Evolutionary conservation across 176 grass and related monocot genomes (phyloP).

Genomic region (Melocanna baccifera): DNA sequence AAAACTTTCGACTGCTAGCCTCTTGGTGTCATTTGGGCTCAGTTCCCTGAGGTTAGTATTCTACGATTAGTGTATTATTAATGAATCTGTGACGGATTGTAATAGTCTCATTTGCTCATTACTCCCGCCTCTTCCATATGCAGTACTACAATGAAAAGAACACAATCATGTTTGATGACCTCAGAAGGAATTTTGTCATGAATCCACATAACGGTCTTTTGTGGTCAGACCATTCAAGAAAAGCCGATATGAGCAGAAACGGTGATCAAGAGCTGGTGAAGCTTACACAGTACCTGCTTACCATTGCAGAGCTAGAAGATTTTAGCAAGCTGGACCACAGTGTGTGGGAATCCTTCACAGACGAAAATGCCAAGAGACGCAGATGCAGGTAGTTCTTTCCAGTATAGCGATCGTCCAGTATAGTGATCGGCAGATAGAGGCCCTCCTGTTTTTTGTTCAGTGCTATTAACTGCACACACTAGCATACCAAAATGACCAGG

Average conservation of each 20-base stretch:
- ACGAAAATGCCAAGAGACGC: conserved; percentile 65
- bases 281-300: conserved; percentile 80
- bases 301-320: conserved; percentile 79
- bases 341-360: conserved; percentile 77
- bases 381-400: conserved; percentile 46
- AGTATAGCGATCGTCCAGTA: conserved; percentile 10
- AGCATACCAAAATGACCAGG: neutral
- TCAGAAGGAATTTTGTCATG: conserved; percentile 92
- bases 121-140: conserved; percentile 17
- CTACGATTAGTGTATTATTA: neutral
- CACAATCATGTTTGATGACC: conserved; percentile 98
- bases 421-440: conserved; percentile 14
- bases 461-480: neutral
- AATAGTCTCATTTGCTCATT: conserved; percentile 10
- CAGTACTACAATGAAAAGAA: conserved; percentile 85
- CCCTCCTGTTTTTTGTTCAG: neutral
- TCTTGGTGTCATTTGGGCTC: conserved; percentile 88
- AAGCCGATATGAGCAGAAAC: conserved; percentile 66
- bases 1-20: conserved; percentile 90
- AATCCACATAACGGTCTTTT: conserved; percentile 94
- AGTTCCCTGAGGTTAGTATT: conserved; percentile 73
- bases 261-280: conserved; percentile 69
- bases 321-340: conserved; percentile 71
- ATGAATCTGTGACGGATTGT: neutral
- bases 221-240: conserved; percentile 75